Evolutionary conservation across 306 rosid genomes (phyloP).

Genomic region (Ochetophila trinervis): DNA sequence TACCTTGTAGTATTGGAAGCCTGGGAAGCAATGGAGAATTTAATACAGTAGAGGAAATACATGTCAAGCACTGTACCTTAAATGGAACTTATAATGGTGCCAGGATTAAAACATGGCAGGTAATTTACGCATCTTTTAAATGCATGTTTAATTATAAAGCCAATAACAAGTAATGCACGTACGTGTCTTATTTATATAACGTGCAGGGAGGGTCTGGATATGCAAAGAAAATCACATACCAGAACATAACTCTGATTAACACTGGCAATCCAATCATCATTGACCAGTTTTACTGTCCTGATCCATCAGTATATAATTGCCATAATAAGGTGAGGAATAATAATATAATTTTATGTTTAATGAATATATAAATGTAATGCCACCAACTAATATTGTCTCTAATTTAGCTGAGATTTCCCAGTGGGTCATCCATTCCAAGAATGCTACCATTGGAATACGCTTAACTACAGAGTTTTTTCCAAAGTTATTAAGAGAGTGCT

Average conservation of each 20-base stretch:
- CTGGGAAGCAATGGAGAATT: neutral
- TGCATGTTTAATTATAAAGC: no score
- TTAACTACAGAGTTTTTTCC: no score
- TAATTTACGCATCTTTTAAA: neutral
- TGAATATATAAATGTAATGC: no score
- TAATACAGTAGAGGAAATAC: neutral
- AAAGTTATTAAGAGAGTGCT: no score
- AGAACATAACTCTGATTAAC: no score
- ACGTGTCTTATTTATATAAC: neutral
- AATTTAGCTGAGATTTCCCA: no score
- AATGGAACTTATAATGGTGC: neutral
- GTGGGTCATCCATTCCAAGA: no score
- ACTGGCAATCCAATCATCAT: constrained; percentile 8
- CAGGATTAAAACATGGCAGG: constrained; percentile 3
- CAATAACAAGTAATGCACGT: no score
- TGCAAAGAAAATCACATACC: neutral
- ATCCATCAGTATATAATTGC: neutral
- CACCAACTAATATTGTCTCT: no score
- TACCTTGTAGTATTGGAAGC: constrained; percentile 5
- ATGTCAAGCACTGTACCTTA: neutral
- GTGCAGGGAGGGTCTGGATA: constrained; percentile 2
- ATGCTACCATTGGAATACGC: no score
- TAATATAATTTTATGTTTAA: no score
- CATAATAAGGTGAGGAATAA: neutral
- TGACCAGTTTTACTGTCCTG: constrained; percentile 2